Percentiles rank a stretch among this genome's conserved stretches.
These are phyloP conservation scores for Pleurotus giganteus DNA, from an alignment of 768 basidiomycete genomes.

Conservation along the genomic window DNA sequence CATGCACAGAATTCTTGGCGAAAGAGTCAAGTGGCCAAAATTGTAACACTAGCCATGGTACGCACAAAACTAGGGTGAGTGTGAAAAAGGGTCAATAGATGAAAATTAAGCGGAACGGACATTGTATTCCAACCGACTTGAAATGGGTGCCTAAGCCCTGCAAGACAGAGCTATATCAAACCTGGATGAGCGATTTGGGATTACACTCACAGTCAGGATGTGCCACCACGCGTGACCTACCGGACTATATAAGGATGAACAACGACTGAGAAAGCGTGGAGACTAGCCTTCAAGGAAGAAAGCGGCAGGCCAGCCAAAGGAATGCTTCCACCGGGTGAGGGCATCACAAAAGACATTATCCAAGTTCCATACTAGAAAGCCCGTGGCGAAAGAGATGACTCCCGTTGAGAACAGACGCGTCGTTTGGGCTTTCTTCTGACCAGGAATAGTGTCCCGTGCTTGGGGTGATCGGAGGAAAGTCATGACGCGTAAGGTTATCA, in stretches of 20 bases:
- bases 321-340: conserved; percentile 53
- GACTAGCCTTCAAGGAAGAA: conserved; percentile 61
- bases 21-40: conserved; percentile 8
- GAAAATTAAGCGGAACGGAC: conserved; percentile 27
- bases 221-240: conserved; percentile 78
- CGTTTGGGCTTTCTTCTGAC: conserved; percentile 38
- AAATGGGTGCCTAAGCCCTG: conserved; percentile 51
- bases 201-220: conserved; percentile 50
- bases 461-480: conserved; percentile 43
- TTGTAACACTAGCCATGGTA: conserved; percentile 21
- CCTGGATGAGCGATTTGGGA: background rate
- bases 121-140: conserved; percentile 52
- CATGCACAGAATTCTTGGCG: conserved; percentile 50
- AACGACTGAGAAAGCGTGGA: background rate
- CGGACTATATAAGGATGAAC: background rate
- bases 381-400: conserved; percentile 52
- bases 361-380: conserved; percentile 77
- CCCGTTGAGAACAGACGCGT: conserved; percentile 51
- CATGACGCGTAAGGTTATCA: conserved; percentile 40
- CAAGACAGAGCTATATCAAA: background rate
- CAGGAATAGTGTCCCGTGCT: conserved; percentile 42
- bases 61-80: conserved; percentile 39
- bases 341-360: conserved; percentile 73
- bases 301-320: conserved; percentile 61
- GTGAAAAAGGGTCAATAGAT: conserved; percentile 4